Evolutionary conservation across 176 grass and related monocot genomes (phyloP).

Genomic region (Musa beccarii): DNA sequence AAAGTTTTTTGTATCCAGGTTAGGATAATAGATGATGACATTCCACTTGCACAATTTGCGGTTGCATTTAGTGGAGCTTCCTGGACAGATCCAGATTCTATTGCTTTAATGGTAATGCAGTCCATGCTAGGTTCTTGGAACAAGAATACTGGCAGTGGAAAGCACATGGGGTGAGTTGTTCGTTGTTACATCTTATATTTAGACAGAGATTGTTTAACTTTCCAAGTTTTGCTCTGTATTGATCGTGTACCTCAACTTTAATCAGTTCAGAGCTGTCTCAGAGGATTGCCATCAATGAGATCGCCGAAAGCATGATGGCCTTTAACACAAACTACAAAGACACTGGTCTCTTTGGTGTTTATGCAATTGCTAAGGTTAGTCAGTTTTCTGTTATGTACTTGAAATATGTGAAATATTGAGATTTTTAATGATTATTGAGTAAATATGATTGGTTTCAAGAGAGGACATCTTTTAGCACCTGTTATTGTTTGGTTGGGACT

Average conservation of each 20-base stretch:
- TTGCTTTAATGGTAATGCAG: conserved; percentile 98
- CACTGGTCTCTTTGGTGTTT: conserved; percentile 92
- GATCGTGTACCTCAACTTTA: neutral
- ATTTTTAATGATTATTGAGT: neutral
- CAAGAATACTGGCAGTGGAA: conserved; percentile 71
- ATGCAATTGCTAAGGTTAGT: conserved; percentile 83
- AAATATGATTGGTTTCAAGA: conserved; percentile 2
- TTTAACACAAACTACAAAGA: conserved; percentile 99
- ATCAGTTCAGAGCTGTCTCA: conserved; percentile 91
- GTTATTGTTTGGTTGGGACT: conserved; percentile 30
- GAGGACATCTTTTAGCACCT: conserved; percentile 29
- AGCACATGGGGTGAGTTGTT: conserved; percentile 70
- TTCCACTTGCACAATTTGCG: conserved; percentile 85
- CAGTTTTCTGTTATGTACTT: neutral
- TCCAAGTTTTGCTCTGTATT: neutral
- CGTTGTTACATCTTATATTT: neutral
- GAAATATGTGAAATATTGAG: neutral
- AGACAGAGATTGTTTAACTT: neutral
- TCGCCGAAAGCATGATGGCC: conserved; percentile 96
- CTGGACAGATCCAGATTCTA: conserved; percentile 82
- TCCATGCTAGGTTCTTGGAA: conserved; percentile 95
- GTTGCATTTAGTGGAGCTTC: conserved; percentile 92
- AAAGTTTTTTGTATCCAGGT: conserved; percentile 32
- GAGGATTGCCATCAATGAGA: conserved; percentile 83
- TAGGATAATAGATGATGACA: conserved; percentile 90